Conservation (phyloP, 1,284 basidiomycete genomes). For the Austroboletus novae-zelandiae region DNA sequence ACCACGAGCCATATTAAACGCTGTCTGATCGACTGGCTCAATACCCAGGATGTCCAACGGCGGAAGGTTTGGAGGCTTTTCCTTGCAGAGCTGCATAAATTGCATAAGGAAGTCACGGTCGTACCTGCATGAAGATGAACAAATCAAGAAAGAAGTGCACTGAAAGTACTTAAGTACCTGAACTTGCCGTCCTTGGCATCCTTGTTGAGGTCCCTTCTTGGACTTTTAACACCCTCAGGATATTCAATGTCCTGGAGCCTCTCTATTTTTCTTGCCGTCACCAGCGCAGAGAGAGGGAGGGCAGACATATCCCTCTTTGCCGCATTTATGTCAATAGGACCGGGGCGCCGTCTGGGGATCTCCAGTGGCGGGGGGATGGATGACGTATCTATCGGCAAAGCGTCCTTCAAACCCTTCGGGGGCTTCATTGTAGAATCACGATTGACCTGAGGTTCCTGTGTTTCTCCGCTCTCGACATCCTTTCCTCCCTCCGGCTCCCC, state of each 20-base stretch:
- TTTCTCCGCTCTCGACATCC: constrained; percentile 33
- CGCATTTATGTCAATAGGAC: constrained; percentile 63
- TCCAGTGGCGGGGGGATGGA: constrained; percentile 37
- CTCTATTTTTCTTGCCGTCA: constrained; percentile 72
- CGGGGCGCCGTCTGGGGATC: constrained; percentile 54
- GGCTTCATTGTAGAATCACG: constrained; percentile 36
- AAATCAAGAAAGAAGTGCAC: constrained; percentile 2
- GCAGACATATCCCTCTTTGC: constrained; percentile 39
- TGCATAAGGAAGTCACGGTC: constrained; percentile 97
- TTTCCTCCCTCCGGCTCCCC: constrained; percentile 40
- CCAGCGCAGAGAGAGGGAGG: constrained; percentile 55
- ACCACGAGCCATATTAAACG: constrained; percentile 53
- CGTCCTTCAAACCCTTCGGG: constrained; percentile 44
- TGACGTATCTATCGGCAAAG: constrained; percentile 61
- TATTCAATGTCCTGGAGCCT: constrained; percentile 81
- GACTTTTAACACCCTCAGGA: constrained; percentile 82
- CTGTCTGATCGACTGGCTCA: constrained; percentile 64
- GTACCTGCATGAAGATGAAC: constrained; percentile 56
- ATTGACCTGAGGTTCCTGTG: constrained; percentile 23
- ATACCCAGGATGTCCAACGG: constrained; percentile 91
- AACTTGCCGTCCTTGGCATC: constrained; percentile 88
- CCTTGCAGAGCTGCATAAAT: constrained; percentile 94
- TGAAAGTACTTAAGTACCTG: constrained; percentile 47
- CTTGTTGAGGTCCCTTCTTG: constrained; percentile 82
- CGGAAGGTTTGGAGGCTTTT: constrained; percentile 90